Evolutionary conservation across 2,329 filamentous ascomycete genomes (phyloP), one percentile per base, ranked within the genome.

Genomic region (Knoxdaviesia capensis): DNA sequence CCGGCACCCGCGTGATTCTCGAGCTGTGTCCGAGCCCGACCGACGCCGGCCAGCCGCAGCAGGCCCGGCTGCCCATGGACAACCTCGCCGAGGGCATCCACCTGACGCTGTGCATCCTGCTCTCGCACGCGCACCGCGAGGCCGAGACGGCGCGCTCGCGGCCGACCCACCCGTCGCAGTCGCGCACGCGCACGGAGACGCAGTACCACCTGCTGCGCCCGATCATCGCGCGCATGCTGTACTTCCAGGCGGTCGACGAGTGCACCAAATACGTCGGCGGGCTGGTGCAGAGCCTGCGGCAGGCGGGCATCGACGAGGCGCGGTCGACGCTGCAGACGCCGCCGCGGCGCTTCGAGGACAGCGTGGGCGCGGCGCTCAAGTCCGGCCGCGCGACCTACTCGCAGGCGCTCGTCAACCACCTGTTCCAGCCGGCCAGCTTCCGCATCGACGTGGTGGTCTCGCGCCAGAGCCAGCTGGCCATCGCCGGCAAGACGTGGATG

Each of bases 101-200:
- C 3, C 63, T 81, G 40, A 68, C 74, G 0, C 66, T 94, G 4
- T 77, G 84, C 36, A 68, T 94, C 28, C 66, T 94, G 2, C 72
- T 96, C 6, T 73, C 71, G 40, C 77, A 87, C 48, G 76, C 82
- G 2, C 88, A 96, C 55, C 74, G 80, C 7, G 73, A 81, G 53
- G 86, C 79, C 48, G 71, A 84, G 46, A 64, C 74, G 35, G 70
- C 71, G 37, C 73, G 86, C 42, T 80, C 77, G 1, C 71, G 77
- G 31, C 64, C 75, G 36, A 48, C 60, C 33, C 53, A 62, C 33
- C 56, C 62, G 45, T 48, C 65, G 47, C 51, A 61, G 50, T 44
- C 53, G 28, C 56, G 59, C 40, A 47, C 54, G 30, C 50, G 59
- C 7, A 54, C 59, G 5, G 57, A 60, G 37, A 61, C 63, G 34